Evolutionary conservation across 179 eudicot species (phyloP), one percentile per base, ranked within the genome.

Genomic region (Spergularia azorica): DNA sequence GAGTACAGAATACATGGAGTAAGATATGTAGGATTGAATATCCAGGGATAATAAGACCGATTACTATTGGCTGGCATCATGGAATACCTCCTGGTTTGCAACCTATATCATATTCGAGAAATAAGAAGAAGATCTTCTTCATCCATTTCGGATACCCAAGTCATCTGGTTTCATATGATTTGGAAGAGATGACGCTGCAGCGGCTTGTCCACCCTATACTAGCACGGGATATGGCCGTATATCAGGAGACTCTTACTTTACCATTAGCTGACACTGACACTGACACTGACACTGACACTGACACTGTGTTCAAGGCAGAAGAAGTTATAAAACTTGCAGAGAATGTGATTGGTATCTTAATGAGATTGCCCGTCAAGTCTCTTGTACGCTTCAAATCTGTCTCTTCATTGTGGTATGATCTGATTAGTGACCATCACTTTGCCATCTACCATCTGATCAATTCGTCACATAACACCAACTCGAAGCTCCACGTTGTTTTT

Each of bases 1-100:
- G 78, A 0, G 52, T 73, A 6, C 61, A 13, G 8, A n/a, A 36
- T 6, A 73, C 82, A 16, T 79, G 82, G 82, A 57, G 41, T 41
- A 32, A 12, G 21, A 0, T 79, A 26, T 60, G 54, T 55, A 36
- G 9, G 16, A 51, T 74, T 67, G 17, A 0, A 14, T 58, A 58
- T 38, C 62, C 67, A 63, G 46, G 13, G 67, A 43, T 17, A 36
- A 63, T 32, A 62, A 16, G 41, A 11, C 36, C 13, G 67, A 11
- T 63, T 63, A 21, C 13, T 63, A 10, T 63, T 17, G 48, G 46
- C 67, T 0, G 26, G 46, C 67, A 63, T 9, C 15, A 7, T 1
- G 5, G 0, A 0, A 32, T 63, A 32, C 67, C 67, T 52, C 18
- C 41, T 26, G 39, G 20, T 59, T n/a, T 72, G 51, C 60, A 18